Conservation (phyloP, 495 filamentous ascomycete species). For the Daldinia decipiens region DNA sequence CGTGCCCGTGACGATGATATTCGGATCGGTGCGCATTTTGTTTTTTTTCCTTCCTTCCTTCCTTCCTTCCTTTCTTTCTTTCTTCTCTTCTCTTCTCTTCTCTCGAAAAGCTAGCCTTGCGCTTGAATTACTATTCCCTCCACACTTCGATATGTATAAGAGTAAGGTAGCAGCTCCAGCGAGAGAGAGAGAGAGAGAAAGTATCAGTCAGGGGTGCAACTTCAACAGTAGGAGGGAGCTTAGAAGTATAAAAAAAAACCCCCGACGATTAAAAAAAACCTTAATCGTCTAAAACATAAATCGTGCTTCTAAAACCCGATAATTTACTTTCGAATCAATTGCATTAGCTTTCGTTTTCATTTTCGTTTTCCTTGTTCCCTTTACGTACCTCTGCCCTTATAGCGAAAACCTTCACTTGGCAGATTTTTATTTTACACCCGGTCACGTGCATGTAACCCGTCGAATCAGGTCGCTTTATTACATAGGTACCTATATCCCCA, state of each 20-base stretch:
- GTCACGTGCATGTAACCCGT: slow-evolving; percentile 29
- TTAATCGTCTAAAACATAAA: too few species aligned
- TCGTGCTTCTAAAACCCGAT: too few species aligned
- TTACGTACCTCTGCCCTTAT: not conserved
- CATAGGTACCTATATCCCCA: too few species aligned
- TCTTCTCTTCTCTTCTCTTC: not conserved
- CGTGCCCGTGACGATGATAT: slow-evolving; percentile 94
- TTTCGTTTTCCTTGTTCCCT: not conserved
- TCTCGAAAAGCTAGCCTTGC: too few species aligned
- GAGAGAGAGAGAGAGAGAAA: too few species aligned
- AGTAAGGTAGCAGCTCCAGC: too few species aligned
- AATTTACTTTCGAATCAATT: not conserved
- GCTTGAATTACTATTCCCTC: not conserved
- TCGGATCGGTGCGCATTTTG: slow-evolving; percentile 72
- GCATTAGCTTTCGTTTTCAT: not conserved
- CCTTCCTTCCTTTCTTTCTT: slow-evolving; percentile 5
- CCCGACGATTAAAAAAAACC: too few species aligned
- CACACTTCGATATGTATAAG: too few species aligned
- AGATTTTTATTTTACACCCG: slow-evolving; percentile 23
- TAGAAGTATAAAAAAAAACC: too few species aligned
- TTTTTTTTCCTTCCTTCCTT: slow-evolving; percentile 30
- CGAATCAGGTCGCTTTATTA: not conserved
- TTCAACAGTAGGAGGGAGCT: too few species aligned
- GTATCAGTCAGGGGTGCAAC: too few species aligned
- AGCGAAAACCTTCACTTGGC: slow-evolving; percentile 26